These are phyloP conservation scores for Bruguiera parviflora DNA, from an alignment of 345 rosid species.

Conservation along the genomic window DNA sequence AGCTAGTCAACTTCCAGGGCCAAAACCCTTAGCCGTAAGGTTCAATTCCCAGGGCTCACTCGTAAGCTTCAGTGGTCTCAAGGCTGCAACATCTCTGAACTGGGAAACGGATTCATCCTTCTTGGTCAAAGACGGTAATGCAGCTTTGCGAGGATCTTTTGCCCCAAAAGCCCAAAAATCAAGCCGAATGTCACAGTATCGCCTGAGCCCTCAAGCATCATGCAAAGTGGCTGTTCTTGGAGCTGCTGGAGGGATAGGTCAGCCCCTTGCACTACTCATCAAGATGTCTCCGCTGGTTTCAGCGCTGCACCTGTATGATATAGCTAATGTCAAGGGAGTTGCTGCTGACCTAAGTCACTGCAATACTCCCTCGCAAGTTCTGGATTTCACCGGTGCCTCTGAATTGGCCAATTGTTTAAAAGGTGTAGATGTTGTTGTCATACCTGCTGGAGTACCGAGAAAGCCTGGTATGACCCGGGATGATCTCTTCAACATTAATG, in stretches of 20 bases:
- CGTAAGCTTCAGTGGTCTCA: conserved; percentile 54
- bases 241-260: conserved; percentile 93
- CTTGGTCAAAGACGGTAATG: conserved; percentile 45
- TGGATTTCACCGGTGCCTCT: conserved; percentile 73
- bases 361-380: conserved; percentile 87
- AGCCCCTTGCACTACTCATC: conserved; percentile 72
- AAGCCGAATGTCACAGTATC: conserved; percentile 32
- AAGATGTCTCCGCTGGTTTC: conserved; percentile 97
- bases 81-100: conserved; percentile 49
- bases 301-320: conserved; percentile 74
- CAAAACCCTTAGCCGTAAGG: conserved; percentile 39
- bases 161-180: conserved; percentile 35
- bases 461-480: conserved; percentile 99
- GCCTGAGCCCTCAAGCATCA: conserved; percentile 62
- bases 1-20: conserved; percentile 36
- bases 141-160: conserved; percentile 43
- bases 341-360: conserved; percentile 97
- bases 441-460: conserved; percentile 91
- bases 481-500: conserved; percentile 93
- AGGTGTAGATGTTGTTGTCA: conserved; percentile 76
- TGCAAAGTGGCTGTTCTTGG: conserved; percentile 75
- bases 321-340: conserved; percentile 92
- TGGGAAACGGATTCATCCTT: conserved; percentile 54
- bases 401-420: conserved; percentile 68
- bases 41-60: conserved; percentile 39